phyloP scores from a whole-genome alignment of 306 rosid species.

The Acacia melanoxylon region DNA sequence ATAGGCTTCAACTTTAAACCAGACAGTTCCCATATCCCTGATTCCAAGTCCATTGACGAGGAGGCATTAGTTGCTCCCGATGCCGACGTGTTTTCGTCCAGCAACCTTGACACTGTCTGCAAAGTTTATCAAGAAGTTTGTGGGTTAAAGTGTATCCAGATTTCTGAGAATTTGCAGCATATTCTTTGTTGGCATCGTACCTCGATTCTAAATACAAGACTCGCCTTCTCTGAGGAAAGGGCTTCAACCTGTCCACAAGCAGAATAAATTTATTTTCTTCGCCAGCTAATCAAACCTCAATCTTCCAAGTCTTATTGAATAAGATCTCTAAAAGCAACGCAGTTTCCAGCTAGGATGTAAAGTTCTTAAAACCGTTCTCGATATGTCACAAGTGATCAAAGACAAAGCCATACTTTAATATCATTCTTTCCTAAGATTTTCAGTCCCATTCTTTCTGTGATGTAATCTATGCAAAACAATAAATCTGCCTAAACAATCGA shows the following conservation, averaged over 20 bases:
- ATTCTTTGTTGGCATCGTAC: slow-evolving; percentile 39
- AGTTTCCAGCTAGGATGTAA: background rate
- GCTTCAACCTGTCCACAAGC: slow-evolving; percentile 76
- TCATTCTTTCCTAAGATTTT: background rate
- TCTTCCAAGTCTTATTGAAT: background rate
- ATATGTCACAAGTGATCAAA: background rate
- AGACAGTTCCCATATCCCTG: slow-evolving; percentile 65
- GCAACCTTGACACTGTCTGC: slow-evolving; percentile 74
- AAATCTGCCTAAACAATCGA: background rate
- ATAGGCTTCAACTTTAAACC: slow-evolving; percentile 68
- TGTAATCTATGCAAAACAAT: background rate
- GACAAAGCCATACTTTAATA: background rate
- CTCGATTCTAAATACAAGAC: slow-evolving; percentile 84
- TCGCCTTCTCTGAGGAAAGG: slow-evolving; percentile 94
- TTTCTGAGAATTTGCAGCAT: slow-evolving; percentile 19
- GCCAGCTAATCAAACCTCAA: background rate
- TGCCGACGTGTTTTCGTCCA: slow-evolving; percentile 64
- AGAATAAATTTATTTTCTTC: slow-evolving; percentile 14
- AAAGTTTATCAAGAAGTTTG: slow-evolving; percentile 20
- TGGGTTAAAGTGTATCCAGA: background rate
- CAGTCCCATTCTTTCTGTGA: background rate
- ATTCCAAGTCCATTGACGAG: slow-evolving; percentile 70
- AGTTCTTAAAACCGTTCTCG: background rate
- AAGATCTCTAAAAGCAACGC: background rate
- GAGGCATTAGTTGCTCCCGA: slow-evolving; percentile 38